Evolutionary conservation across 768 basidiomycete species (phyloP), one percentile per base, ranked within the genome.

Genomic region (Mycena filopes): DNA sequence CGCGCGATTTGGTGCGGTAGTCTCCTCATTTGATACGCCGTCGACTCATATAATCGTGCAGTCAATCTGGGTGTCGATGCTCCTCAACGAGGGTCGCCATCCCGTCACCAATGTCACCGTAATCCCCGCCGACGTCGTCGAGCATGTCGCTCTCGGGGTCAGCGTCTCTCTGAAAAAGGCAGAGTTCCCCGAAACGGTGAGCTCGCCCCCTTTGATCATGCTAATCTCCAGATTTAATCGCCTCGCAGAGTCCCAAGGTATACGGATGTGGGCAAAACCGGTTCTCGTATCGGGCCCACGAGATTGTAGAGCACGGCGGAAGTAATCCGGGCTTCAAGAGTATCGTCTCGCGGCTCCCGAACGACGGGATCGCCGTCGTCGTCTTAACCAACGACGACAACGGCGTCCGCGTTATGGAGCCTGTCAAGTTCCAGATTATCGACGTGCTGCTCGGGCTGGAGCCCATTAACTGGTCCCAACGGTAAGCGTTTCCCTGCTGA

Each of bases 241-340:
- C 6, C 1, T 11, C 29, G 3, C 55, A 82, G 82, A 79, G 79
- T 51, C 75, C 79, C 0, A 76, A 71, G 36, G 77, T 81, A 0
- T 83, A 84, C 36, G 82, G 81, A 0, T 75, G 75, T 20, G 82
- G 77, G 13, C 82, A 82, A 68, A 76, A 73, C 67, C 63, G 78
- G 12, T 82, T 75, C 59, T 75, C 79, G 0, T 82, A 82, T 51
- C 79, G 75, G 25, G 82, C 81, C 5, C 76, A 78, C 50, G 80
- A 81, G 51, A 71, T 82, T 11, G 76, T 84, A 42, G 82, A 83
- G 58, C 82, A 84, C 66, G 80, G 80, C 3, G 82, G 83, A 2
- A 76, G 71, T 48, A 79, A 79, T 61, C 79, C 81, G 2, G 82
- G 81, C 2, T 82, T 73, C 59, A 73, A 73, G 45, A 73, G 69